Evolutionary conservation across 2,329 filamentous ascomycete species (phyloP), one percentile per base, ranked within the genome.

Genomic region (Mollisia scopiformis): DNA sequence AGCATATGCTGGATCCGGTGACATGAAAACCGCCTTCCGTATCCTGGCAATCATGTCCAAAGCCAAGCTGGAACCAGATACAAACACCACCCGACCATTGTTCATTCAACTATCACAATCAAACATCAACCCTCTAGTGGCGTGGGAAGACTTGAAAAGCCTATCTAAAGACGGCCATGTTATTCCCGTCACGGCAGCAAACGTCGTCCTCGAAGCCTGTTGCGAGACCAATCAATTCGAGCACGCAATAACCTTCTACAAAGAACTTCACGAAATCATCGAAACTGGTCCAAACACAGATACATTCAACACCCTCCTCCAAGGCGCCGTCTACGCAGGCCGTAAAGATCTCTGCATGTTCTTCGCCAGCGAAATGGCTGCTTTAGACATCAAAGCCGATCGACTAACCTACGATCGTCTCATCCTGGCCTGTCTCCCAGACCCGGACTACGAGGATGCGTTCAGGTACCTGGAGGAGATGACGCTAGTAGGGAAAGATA

Each of bases 31-130:
- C 27, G 89, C 90, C 0, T 80, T 97, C 35, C 83, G 85, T 41
- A 82, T 90, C 1, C 79, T 97, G 16, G 85, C 85, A 66, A 88
- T 92, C 71, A 95, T 96, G 89, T 77, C 84, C 23, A 81, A 84
- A 61, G 84, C 87, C 19, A 85, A 87, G 5, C 72, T 88, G 5
- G 73, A 81, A 39, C 80, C 86, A 2, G 82, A 85, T 33, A 72
- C 80, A 3, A 82, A 79, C 14, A 88, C 84, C 57, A 92, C 90
- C 2, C 81, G 88, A 16, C 76, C 85, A 2, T 78, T 97, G 23
- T 87, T 83, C 67, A 71, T 74, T 3, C 77, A 84, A 60, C 78
- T 96, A 43, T 77, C 77, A 39, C 70, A 77, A 39, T 75, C 80
- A 1, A 75, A 79, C 0, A 69, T 72, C 0, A 76, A 84, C 2